Evolutionary conservation across 2,329 filamentous ascomycete genomes (phyloP).

Genomic region (Colletotrichum liaoningense): DNA sequence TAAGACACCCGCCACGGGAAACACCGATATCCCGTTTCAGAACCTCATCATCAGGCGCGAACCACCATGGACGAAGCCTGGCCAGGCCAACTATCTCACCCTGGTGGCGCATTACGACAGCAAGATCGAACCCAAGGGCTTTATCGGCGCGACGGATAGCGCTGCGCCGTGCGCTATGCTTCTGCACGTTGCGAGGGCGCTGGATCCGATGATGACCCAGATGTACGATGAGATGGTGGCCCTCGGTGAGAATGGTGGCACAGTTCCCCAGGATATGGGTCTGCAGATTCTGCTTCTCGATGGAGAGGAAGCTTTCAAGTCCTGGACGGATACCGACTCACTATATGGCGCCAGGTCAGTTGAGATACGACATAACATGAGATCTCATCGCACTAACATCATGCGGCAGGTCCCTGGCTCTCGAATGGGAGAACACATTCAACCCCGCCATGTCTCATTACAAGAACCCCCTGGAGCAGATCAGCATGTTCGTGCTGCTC

Average conservation of each 20-base stretch:
- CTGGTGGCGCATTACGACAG: constrained; percentile 89
- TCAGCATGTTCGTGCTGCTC: constrained; percentile 80
- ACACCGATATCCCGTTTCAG: constrained; percentile 75
- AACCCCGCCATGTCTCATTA: constrained; percentile 78
- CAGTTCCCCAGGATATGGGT: constrained; percentile 75
- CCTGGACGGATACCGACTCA: constrained; percentile 79
- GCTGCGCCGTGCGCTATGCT: constrained; percentile 88
- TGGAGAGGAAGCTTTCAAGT: constrained; percentile 82
- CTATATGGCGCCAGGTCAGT: constrained; percentile 79
- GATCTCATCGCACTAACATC: constrained; percentile 3
- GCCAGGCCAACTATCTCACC: constrained; percentile 79
- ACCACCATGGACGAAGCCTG: constrained; percentile 78
- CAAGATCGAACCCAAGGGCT: constrained; percentile 77
- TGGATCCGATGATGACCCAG: constrained; percentile 77
- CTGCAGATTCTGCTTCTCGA: constrained; percentile 85
- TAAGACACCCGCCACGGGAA: constrained; percentile 73
- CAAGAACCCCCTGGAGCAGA: constrained; percentile 75
- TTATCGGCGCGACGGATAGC: constrained; percentile 87
- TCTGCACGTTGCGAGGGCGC: constrained; percentile 77
- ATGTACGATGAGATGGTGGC: constrained; percentile 79
- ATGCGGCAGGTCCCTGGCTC: constrained; percentile 69
- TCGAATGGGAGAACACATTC: constrained; percentile 74
- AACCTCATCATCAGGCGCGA: constrained; percentile 84
- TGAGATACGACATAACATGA: neutral
- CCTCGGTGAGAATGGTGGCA: constrained; percentile 59